phyloP scores from a whole-genome alignment of 805 yeast species.

The Nakazawaea anatomiae region DNA sequence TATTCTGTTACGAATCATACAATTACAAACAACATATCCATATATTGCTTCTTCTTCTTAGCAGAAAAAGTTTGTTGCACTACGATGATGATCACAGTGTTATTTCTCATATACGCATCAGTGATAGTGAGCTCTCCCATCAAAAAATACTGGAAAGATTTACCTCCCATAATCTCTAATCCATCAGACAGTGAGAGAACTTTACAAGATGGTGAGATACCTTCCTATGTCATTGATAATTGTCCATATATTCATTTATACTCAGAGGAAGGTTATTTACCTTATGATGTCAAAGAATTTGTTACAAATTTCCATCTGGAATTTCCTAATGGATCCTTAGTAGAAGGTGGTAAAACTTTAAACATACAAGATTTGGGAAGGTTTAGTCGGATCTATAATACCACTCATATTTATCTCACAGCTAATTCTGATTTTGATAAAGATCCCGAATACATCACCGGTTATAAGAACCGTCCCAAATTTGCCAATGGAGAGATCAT shows the following conservation, averaged over 20 bases:
- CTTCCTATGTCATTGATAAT: slow-evolving; percentile 54
- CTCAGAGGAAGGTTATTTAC: slow-evolving; percentile 82
- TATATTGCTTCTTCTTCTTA: too few relatives aligned
- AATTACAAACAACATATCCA: too few relatives aligned
- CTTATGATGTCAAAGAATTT: slow-evolving; percentile 71
- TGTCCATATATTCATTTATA: slow-evolving; percentile 82
- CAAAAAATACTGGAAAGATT: slow-evolving; percentile 12
- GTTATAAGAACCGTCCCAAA: slow-evolving; percentile 60
- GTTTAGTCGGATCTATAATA: slow-evolving; percentile 26
- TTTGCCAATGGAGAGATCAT: slow-evolving; percentile 63
- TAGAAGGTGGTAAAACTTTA: slow-evolving; percentile 20
- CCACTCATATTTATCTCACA: slow-evolving; percentile 47
- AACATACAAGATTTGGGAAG: slow-evolving; percentile 26
- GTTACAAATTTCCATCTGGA: slow-evolving; percentile 61
- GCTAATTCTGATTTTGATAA: slow-evolving; percentile 63
- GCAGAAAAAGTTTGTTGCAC: too few relatives aligned
- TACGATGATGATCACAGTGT: background rate
- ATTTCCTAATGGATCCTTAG: slow-evolving; percentile 40
- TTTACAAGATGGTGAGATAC: slow-evolving; percentile 49
- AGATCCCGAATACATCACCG: slow-evolving; percentile 85
- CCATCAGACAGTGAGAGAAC: slow-evolving; percentile 31
- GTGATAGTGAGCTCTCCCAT: background rate
- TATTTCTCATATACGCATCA: background rate
- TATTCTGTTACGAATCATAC: background rate
- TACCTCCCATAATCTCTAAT: slow-evolving; percentile 30